Evolutionary conservation across 352 stramenopile species (phyloP), one percentile per base, ranked within the genome.

Genomic region (Globisporangium irregulare): DNA sequence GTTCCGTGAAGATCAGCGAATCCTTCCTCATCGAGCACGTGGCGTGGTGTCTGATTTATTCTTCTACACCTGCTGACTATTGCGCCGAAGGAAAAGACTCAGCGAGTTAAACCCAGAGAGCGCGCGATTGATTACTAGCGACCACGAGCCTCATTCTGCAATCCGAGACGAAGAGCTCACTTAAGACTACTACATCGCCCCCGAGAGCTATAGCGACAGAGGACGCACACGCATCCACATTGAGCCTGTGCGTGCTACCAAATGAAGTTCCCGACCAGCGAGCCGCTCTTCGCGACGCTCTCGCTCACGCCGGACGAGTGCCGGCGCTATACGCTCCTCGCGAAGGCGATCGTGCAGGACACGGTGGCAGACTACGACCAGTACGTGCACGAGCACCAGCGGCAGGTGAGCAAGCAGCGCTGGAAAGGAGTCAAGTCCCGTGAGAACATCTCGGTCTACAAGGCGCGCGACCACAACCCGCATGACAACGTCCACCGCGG

Each of bases 361-460:
- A 80, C 77, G 55, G 62, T 82, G 32, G 25, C 38, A 9, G 66
- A 84, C 41, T 81, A 74, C 61, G 51, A 76, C 36, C n/a, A 64
- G n/a, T 79, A 73, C 41, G 64, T 74, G 41, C 60, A 46, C 6
- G 56, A 41, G 10, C 38, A 57, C 24, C 22, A 76, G 25, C 70
- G 59, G 9, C 55, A 72, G 38, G 38, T 83, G 43, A 34, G 22
- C 53, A 57, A 34, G 36, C 74, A 73, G 25, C 62, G 60, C 36
- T 86, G 80, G 80, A 84, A 82, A 29, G 57, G 59, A 15, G 65
- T 88, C 67, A 82, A 82, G 68, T 73, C 70, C 18, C 73, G 75
- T 36, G 77, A 82, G 38, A 80, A 77, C 48, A 62, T 82, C 32
- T 73, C 70, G 5, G 68, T 79, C 12, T 78, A 75, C 68, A 80